Conservation (phyloP, 495 filamentous ascomycete species). For the Neurospora sp. region DNA sequence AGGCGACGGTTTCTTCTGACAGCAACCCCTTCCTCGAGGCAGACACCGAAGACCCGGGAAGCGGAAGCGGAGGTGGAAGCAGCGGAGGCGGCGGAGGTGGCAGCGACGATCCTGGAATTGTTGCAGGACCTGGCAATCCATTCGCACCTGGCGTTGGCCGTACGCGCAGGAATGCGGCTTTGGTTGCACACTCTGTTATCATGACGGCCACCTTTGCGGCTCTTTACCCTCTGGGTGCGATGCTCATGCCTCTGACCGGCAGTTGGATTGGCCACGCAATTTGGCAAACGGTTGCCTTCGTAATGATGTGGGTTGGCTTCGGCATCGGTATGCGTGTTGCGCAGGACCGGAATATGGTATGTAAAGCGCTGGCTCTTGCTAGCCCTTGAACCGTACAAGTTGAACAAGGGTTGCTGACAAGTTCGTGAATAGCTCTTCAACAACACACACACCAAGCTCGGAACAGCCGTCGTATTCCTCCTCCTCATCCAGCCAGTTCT, state of each 20-base stretch:
- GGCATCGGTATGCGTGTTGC: conserved; percentile 47
- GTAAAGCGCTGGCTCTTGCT: conserved; percentile 10
- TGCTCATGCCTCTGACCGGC: conserved; percentile 43
- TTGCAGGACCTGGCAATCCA: neutral
- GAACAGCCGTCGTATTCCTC: conserved; percentile 47
- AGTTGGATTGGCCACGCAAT: conserved; percentile 44
- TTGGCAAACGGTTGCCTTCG: conserved; percentile 47
- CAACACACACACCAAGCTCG: conserved; percentile 40
- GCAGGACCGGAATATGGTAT: conserved; percentile 24
- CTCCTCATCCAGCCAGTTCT: conserved; percentile 55
- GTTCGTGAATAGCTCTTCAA: conserved; percentile 23
- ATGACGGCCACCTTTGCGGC: conserved; percentile 48
- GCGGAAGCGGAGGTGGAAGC: neutral
- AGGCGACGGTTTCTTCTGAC: conserved; percentile 42
- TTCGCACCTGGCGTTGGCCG: neutral
- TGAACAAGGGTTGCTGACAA: conserved; percentile 2
- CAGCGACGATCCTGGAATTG: neutral
- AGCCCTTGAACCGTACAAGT: neutral
- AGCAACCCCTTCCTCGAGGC: conserved; percentile 48
- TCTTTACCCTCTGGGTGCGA: conserved; percentile 47
- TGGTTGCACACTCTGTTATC: conserved; percentile 38
- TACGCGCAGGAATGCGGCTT: neutral
- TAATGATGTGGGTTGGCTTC: conserved; percentile 49
- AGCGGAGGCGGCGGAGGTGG: conserved; percentile 4
- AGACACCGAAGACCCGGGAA: neutral